These are phyloP conservation scores for Yarrowia sp. DNA, from an alignment of 805 yeast species.

Conservation along the genomic window DNA sequence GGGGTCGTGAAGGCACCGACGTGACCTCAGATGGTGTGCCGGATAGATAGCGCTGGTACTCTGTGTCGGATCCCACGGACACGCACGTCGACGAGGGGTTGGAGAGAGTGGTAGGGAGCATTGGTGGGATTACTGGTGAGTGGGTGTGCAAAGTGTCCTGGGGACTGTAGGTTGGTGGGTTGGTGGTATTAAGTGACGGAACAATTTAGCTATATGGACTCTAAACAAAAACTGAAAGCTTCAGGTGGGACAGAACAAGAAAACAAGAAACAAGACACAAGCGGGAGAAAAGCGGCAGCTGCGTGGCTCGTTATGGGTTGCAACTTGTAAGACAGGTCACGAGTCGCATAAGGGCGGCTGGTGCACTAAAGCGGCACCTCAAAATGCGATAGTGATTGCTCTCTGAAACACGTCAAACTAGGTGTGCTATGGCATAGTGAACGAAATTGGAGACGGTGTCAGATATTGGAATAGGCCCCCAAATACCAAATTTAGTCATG, in stretches of 20 bases:
- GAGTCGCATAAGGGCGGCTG: not conserved
- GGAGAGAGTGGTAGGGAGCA: constrained; percentile 17
- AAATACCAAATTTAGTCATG: not conserved
- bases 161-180: not conserved
- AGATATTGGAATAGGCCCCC: not conserved
- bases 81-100: constrained; percentile 25
- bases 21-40: constrained; percentile 19
- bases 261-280: not conserved
- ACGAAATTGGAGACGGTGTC: not conserved
- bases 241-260: constrained; percentile 3
- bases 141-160: not conserved
- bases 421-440: not conserved
- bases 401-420: not conserved
- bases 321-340: not conserved
- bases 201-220: constrained; percentile 10
- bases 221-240: constrained; percentile 13
- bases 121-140: not conserved
- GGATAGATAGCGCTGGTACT: constrained; percentile 19
- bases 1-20: constrained; percentile 47
- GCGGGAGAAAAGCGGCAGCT: not conserved
- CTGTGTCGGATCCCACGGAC: constrained; percentile 24
- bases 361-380: not conserved
- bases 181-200: constrained; percentile 8
- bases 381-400: not conserved
- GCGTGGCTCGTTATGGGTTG: not conserved